Percentiles rank a stretch among this genome's conserved stretches.
Evolutionary conservation across 768 basidiomycete species (phyloP).

Genomic region (Amylocystis lapponica): DNA sequence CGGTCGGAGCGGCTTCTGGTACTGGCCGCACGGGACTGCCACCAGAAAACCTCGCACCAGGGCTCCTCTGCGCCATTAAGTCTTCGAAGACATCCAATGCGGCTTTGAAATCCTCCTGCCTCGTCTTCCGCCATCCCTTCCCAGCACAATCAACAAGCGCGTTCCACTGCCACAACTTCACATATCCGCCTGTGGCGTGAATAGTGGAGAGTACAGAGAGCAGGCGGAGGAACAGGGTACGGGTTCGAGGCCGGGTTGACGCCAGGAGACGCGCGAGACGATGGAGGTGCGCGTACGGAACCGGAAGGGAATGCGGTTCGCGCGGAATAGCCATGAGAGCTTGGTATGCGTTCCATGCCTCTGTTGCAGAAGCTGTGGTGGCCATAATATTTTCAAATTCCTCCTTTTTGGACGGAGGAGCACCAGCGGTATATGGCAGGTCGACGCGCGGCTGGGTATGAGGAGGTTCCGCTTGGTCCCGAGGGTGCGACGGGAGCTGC

Average conservation of each 20-base stretch:
- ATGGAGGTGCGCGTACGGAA: slow-evolving; percentile 2
- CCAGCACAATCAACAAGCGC: slow-evolving; percentile 63
- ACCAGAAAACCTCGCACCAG: slow-evolving; percentile 28
- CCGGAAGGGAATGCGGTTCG: background rate
- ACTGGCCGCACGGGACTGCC: background rate
- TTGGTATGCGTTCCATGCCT: slow-evolving; percentile 42
- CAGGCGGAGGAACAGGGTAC: slow-evolving; percentile 55
- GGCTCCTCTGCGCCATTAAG: slow-evolving; percentile 42
- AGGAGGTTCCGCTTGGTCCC: no score
- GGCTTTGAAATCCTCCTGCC: slow-evolving; percentile 49
- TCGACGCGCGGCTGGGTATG: no score
- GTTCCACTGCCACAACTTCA: slow-evolving; percentile 74
- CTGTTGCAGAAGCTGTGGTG: slow-evolving; percentile 23
- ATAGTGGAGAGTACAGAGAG: slow-evolving; percentile 62
- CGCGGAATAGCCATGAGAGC: slow-evolving; percentile 19
- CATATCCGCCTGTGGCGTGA: slow-evolving; percentile 44
- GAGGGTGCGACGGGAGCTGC: no score
- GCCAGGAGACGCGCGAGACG: slow-evolving; percentile 4
- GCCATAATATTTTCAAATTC: slow-evolving; percentile 29
- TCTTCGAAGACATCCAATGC: slow-evolving; percentile 58
- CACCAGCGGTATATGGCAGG: no score
- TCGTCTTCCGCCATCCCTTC: slow-evolving; percentile 56
- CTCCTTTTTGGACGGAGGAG: no score
- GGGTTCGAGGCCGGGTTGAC: slow-evolving; percentile 41
- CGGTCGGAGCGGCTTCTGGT: slow-evolving; percentile 1